Evolutionary conservation across 2,329 filamentous ascomycete species (phyloP).

Genomic region (Fusarium marasasianum): DNA sequence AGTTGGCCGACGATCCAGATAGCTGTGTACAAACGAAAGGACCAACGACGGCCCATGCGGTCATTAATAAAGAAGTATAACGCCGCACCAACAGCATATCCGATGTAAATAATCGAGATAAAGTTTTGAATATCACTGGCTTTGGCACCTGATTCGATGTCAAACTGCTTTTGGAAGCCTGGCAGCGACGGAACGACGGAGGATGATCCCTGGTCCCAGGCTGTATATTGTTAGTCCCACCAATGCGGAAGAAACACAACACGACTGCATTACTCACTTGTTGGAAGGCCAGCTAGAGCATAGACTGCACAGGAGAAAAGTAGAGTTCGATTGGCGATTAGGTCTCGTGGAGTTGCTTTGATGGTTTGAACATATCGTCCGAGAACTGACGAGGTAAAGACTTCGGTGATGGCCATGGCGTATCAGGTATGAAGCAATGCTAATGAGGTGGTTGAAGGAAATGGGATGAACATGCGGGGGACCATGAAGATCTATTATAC

Average conservation of each 20-base stretch:
- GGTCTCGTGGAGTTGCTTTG: neutral
- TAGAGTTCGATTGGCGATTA: neutral
- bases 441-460: neutral
- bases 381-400: neutral
- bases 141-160: neutral
- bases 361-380: neutral
- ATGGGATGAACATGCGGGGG: neutral
- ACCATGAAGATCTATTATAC: neutral
- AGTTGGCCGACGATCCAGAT: neutral
- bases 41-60: neutral
- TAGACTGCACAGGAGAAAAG: neutral
- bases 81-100: neutral
- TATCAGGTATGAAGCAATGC: accelerated
- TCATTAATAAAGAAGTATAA: neutral
- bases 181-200: neutral
- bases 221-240: neutral
- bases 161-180: neutral
- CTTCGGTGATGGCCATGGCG: neutral
- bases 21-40: neutral
- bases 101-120: neutral
- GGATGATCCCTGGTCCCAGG: neutral
- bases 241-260: neutral
- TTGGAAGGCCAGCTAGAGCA: neutral
- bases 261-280: neutral
- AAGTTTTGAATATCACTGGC: neutral